phyloP scores from a whole-genome alignment of 2,329 filamentous ascomycete genomes.

The Intubia oerlemansii region DNA sequence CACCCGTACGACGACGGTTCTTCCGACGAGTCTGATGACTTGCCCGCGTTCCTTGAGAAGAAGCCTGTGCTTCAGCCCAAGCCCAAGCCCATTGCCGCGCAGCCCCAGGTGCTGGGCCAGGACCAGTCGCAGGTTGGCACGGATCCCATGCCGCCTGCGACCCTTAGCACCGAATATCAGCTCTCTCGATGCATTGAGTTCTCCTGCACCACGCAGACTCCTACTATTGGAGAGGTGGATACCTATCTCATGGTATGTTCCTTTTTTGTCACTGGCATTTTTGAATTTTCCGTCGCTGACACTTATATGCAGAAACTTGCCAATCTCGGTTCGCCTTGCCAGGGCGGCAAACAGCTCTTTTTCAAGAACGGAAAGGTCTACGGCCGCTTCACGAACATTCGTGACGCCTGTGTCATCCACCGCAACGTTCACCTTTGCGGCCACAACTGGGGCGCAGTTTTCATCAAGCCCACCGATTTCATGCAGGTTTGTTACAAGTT shows the following conservation, averaged over 20 bases:
- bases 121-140: constrained; percentile 5
- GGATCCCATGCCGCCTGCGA: constrained; percentile 13
- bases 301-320: constrained; percentile 18
- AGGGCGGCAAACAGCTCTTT: constrained; percentile 18
- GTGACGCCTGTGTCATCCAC: constrained; percentile 31
- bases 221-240: constrained; percentile 22
- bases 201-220: constrained; percentile 10
- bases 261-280: too few relatives aligned
- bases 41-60: too few relatives aligned
- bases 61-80: too few relatives aligned
- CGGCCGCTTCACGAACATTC: constrained; percentile 36
- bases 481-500: constrained; percentile 13
- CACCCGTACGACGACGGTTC: constrained; percentile 22
- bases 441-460: constrained; percentile 24
- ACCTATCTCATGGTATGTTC: constrained; percentile 21
- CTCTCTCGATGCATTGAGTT: constrained; percentile 24
- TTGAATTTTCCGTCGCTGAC: background rate
- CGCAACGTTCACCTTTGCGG: constrained; percentile 21
- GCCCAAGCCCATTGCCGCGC: background rate
- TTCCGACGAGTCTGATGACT: constrained; percentile 8
- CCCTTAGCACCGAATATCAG: constrained; percentile 23
- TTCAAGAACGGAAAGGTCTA: constrained; percentile 21
- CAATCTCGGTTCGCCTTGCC: constrained; percentile 13
- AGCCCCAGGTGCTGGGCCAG: constrained; percentile 2
- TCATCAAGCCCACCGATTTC: constrained; percentile 23